Evolutionary conservation across 257 asterid genomes (phyloP).

Genomic region (Solanum chaucha): DNA sequence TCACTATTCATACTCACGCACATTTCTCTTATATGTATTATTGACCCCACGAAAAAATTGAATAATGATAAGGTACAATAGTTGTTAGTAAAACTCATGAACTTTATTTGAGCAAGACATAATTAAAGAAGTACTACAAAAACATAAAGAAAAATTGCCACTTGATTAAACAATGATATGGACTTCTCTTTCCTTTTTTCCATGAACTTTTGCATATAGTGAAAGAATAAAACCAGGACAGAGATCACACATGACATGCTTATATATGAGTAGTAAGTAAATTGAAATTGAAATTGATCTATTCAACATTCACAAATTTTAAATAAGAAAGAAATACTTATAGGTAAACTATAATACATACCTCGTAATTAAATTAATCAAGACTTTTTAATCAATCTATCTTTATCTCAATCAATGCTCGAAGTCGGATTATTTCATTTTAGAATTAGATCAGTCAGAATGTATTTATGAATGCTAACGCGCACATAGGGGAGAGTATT

Average conservation of each 20-base stretch:
- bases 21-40: neutral
- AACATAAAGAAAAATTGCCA: neutral
- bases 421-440: neutral
- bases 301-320: neutral
- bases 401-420: neutral
- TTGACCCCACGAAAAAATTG: neutral
- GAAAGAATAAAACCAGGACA: neutral
- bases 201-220: neutral
- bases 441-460: neutral
- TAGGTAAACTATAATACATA: neutral
- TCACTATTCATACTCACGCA: neutral
- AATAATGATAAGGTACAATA: neutral
- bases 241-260: neutral
- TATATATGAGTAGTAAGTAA: neutral
- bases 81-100: neutral
- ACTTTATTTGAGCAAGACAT: neutral
- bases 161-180: neutral
- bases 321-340: neutral
- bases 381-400: neutral
- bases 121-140: neutral
- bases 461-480: neutral
- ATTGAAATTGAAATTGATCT: neutral
- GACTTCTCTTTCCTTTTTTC: neutral
- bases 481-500: neutral
- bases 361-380: neutral